Percentiles rank a stretch among this genome's conserved stretches.
Evolutionary conservation across 345 rosid species (phyloP).

Genomic region (Aethionema arabicum): DNA sequence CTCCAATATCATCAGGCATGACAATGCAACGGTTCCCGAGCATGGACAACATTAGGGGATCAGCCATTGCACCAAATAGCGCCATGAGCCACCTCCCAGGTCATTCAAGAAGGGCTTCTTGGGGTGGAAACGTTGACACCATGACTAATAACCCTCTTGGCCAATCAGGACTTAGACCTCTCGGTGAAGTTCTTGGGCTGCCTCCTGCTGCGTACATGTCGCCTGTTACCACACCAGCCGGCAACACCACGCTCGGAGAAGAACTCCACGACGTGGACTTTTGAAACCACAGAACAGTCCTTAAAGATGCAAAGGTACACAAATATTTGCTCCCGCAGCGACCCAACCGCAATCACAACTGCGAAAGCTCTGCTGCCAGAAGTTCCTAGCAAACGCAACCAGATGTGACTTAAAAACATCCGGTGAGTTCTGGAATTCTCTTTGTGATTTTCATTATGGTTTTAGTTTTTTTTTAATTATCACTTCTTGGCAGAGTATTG

Average conservation of each 20-base stretch:
- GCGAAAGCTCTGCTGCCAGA: too few species aligned
- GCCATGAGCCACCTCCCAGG: constrained; percentile 23
- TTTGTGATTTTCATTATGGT: too few species aligned
- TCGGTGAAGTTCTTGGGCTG: background rate
- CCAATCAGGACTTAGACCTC: background rate
- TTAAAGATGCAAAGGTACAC: constrained; percentile 48
- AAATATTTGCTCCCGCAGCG: background rate
- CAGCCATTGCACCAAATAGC: constrained; percentile 24
- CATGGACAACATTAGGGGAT: constrained; percentile 50
- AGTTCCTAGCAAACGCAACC: too few species aligned
- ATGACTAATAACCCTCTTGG: background rate
- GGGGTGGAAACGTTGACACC: constrained; percentile 31
- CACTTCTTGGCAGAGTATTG: too few species aligned
- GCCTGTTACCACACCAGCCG: background rate
- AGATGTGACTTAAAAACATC: too few species aligned
- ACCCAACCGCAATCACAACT: too few species aligned
- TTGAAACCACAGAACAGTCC: background rate
- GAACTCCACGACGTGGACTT: constrained; percentile 3
- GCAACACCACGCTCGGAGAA: background rate
- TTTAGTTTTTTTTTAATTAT: too few species aligned
- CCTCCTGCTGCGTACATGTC: background rate
- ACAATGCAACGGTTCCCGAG: constrained; percentile 52
- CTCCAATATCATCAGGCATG: constrained; percentile 31
- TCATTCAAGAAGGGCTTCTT: constrained; percentile 58
- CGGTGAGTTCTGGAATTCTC: too few species aligned